Evolutionary conservation across 1,284 basidiomycete species (phyloP), one percentile per base, ranked within the genome.

Genomic region (Trichosporon coremiiforme): DNA sequence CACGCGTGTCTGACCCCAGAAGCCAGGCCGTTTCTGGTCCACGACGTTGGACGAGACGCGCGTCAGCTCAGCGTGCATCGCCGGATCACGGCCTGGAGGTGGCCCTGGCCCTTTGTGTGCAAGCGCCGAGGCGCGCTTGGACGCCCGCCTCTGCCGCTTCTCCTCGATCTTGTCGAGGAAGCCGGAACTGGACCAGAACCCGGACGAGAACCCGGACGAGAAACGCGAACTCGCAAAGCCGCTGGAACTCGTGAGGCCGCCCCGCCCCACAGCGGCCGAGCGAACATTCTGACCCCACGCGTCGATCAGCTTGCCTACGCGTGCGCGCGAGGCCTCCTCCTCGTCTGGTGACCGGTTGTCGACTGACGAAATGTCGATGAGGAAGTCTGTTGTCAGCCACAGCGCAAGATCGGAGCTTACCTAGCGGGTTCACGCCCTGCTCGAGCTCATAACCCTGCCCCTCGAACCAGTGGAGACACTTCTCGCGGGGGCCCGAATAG

Each of bases 301-400:
- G 29, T 75, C 68, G 2, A 78, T 75, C 12, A 83, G 73, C 17
- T 68, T 66, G 7, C 64, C 64, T 17, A 83, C 81, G 2, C 80
- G 75, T 0, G 70, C 76, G n/a, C 66, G 64, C 0, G 79, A 80
- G 3, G 70, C 66, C 53, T 79, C 80, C 71, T 87, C 86, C 1
- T 80, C 80, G 20, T 84, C 82, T 7, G 80, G 73, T 5, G 82
- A 80, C 5, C 86, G 80, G 62, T 82, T 85, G 74, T 87, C 87
- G 20, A 87, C 72, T 7, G 82, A 82, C 1, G 82, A 82, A 15
- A 86, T 77, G 69, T 87, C 86, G 71, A 87, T 85, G 17, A 87
- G 77, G 71, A 86, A 87, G 75, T 87, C 86, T 77, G 66, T 0
- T 9, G 64, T 70, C 45, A 79, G 75, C 20, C 12, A 10, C 2